A percentile compares a stretch with the other conserved stretches of the same genome.
Conservation (phyloP, 805 yeast species). For the Nakazawaea wickerhamii region DNA sequence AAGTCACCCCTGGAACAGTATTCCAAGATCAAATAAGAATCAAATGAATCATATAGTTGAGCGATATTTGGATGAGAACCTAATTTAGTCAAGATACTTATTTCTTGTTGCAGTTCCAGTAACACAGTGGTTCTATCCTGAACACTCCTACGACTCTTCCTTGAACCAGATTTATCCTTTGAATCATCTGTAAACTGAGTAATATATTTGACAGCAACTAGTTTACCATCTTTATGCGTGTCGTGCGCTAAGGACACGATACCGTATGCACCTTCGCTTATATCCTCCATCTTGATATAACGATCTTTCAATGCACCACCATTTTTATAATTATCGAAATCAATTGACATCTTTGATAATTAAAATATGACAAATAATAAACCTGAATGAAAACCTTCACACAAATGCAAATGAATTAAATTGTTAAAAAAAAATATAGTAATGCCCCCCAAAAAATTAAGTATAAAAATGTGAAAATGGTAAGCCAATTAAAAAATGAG, state of each 20-base stretch:
- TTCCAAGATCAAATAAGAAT: slow-evolving; percentile 56
- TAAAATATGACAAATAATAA: no score
- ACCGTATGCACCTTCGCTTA: slow-evolving; percentile 93
- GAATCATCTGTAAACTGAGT: slow-evolving; percentile 49
- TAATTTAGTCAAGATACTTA: slow-evolving; percentile 55
- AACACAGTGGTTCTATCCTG: slow-evolving; percentile 30
- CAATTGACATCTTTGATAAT: slow-evolving; percentile 21
- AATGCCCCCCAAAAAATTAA: background rate
- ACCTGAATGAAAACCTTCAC: no score
- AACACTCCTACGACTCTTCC: slow-evolving; percentile 16
- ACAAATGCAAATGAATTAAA: background rate
- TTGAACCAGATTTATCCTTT: slow-evolving; percentile 27
- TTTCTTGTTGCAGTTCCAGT: slow-evolving; percentile 63
- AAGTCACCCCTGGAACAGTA: slow-evolving; percentile 86
- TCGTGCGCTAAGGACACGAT: slow-evolving; percentile 85
- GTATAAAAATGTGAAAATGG: background rate
- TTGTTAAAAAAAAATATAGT: no score
- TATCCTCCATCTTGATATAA: slow-evolving; percentile 64
- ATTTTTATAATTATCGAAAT: slow-evolving; percentile 24
- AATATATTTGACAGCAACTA: slow-evolving; percentile 85
- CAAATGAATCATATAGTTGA: slow-evolving; percentile 43
- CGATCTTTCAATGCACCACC: slow-evolving; percentile 51
- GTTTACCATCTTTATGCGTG: slow-evolving; percentile 33
- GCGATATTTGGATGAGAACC: slow-evolving; percentile 49
- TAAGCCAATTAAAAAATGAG: background rate